Percentiles rank a stretch among this genome's conserved stretches.
phyloP scores from a whole-genome alignment of 2,329 filamentous ascomycete species.

The Cordyceps fumosorosea region DNA sequence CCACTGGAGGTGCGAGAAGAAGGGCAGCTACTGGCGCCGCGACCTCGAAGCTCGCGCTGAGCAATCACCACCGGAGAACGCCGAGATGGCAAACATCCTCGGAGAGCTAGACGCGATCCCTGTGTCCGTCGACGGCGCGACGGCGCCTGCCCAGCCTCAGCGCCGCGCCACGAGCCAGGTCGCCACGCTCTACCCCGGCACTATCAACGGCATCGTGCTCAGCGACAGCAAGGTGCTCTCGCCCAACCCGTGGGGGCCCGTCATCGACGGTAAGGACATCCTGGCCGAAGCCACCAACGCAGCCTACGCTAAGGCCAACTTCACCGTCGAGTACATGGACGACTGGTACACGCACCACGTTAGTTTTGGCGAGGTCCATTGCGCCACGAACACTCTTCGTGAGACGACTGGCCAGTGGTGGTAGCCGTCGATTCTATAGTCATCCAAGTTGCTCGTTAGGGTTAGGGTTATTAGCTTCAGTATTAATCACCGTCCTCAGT shows the following conservation, averaged over 20 bases:
- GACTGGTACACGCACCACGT: conserved; percentile 9
- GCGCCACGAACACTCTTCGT: not conserved
- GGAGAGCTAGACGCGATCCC: too few species aligned
- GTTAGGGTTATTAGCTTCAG: too few species aligned
- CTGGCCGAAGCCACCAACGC: not conserved
- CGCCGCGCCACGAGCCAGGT: not conserved
- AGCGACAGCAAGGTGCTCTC: conserved; percentile 5
- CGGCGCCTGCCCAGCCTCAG: too few species aligned
- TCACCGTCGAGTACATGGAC: conserved; percentile 7
- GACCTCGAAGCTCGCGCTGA: too few species aligned
- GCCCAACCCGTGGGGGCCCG: conserved; percentile 6
- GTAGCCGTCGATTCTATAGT: not conserved
- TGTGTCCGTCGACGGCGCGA: too few species aligned
- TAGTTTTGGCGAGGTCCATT: not conserved
- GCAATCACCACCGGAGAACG: too few species aligned
- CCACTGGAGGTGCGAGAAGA: not conserved
- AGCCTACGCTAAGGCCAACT: not conserved
- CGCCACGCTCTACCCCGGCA: conserved; percentile 13
- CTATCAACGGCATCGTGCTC: conserved; percentile 21
- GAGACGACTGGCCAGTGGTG: conserved; percentile 1
- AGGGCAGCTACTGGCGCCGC: too few species aligned
- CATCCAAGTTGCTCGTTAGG: too few species aligned
- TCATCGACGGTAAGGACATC: conserved; percentile 4
- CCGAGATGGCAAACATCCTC: too few species aligned
- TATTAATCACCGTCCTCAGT: too few species aligned